A percentile compares a stretch with the other conserved stretches of the same genome.
These are phyloP conservation scores for Theileria orientalis DNA, from an alignment of 169 alveolate species.

Conservation along the genomic window DNA sequence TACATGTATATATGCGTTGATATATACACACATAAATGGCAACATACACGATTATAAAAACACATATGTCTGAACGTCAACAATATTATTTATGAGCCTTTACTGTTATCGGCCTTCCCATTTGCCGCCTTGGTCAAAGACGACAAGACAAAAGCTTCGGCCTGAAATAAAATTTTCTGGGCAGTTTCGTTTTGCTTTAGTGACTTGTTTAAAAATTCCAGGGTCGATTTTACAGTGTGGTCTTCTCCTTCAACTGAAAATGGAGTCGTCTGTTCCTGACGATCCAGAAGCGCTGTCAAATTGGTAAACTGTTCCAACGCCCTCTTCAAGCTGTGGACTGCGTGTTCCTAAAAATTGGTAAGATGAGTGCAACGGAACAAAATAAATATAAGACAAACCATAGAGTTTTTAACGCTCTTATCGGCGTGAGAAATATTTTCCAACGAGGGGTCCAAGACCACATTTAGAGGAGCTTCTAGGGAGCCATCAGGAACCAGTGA, in stretches of 20 bases:
- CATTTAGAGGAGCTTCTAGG: constrained; percentile 5
- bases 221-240: constrained; percentile 22
- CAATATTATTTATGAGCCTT: too few species aligned
- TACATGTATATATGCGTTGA: too few species aligned
- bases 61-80: too few species aligned
- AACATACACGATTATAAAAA: too few species aligned
- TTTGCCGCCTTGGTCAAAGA: constrained; percentile 17
- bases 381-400: constrained; percentile 4
- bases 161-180: constrained; percentile 39
- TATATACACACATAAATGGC: too few species aligned
- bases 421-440: constrained; percentile 20
- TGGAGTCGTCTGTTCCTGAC: constrained; percentile 5
- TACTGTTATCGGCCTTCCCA: not conserved
- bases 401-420: not conserved
- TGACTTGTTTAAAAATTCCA: constrained; percentile 30
- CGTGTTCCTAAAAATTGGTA: constrained; percentile 52
- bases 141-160: constrained; percentile 33
- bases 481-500: not conserved
- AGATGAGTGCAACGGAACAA: not conserved
- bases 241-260: constrained; percentile 43
- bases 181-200: constrained; percentile 42
- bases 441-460: constrained; percentile 13
- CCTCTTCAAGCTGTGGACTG: constrained; percentile 37
- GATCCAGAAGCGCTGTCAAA: constrained; percentile 22
- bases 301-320: constrained; percentile 15